Evolutionary conservation across 2,329 filamentous ascomycete genomes (phyloP).

Genomic region (Ramularia collo-cygni): DNA sequence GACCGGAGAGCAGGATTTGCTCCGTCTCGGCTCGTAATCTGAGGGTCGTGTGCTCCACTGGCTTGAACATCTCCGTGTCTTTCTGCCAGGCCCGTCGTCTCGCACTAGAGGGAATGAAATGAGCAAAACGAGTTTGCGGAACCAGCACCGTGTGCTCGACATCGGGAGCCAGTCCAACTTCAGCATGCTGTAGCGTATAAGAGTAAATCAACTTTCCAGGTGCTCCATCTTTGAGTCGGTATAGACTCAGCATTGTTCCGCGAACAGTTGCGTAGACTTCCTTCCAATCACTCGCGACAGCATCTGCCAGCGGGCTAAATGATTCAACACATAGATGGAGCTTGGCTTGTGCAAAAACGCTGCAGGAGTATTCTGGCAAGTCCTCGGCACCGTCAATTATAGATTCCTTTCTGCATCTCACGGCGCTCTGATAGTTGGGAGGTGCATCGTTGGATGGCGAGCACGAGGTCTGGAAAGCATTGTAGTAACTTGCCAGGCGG

Average conservation of each 20-base stretch:
- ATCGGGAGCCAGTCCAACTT: slow-evolving; percentile 67
- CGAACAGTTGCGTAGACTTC: slow-evolving; percentile 55
- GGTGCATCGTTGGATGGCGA: slow-evolving; percentile 24
- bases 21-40: slow-evolving; percentile 67
- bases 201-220: slow-evolving; percentile 55
- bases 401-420: neutral
- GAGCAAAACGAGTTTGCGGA: slow-evolving; percentile 40
- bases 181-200: slow-evolving; percentile 69
- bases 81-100: slow-evolving; percentile 36
- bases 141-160: slow-evolving; percentile 52
- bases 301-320: slow-evolving; percentile 25
- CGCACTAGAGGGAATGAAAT: slow-evolving; percentile 37
- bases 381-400: slow-evolving; percentile 18
- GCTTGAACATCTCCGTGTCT: slow-evolving; percentile 41
- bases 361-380: slow-evolving; percentile 30
- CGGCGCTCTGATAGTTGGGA: slow-evolving; percentile 22
- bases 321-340: slow-evolving; percentile 29
- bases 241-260: slow-evolving; percentile 61
- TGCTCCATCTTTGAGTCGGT: slow-evolving; percentile 53
- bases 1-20: slow-evolving; percentile 63
- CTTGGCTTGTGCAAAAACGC: slow-evolving; percentile 26
- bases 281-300: slow-evolving; percentile 28
- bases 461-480: slow-evolving; percentile 30
- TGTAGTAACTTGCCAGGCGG: slow-evolving; percentile 30
- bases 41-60: slow-evolving; percentile 53